A percentile compares a stretch with the other conserved stretches of the same genome.
Conservation (phyloP, 306 rosid genomes). For the Prunus campanulata region DNA sequence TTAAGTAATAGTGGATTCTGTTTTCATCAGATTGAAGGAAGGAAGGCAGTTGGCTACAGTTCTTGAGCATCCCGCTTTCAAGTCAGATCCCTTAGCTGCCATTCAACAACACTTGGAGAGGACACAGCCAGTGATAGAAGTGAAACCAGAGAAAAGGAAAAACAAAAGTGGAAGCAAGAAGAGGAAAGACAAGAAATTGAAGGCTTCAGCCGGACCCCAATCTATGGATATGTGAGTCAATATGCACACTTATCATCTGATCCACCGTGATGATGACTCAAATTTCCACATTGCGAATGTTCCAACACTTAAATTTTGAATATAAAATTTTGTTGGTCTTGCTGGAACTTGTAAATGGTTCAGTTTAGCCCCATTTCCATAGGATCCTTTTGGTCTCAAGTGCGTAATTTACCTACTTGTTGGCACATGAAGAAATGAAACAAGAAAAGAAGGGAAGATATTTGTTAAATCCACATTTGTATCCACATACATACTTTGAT, state of each 20-base stretch:
- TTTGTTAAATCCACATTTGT: too few relatives aligned
- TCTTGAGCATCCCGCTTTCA: conserved; percentile 56
- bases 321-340: neutral
- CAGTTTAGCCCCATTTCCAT: neutral
- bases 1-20: conserved; percentile 10
- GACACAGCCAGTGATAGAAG: conserved; percentile 57
- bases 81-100: conserved; percentile 56
- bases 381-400: neutral
- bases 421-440: too few relatives aligned
- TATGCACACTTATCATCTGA: neutral
- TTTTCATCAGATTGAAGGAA: conserved; percentile 65
- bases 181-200: conserved; percentile 49
- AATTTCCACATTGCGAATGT: neutral
- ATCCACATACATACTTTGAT: too few relatives aligned
- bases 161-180: conserved; percentile 66
- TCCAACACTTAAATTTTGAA: conserved; percentile 18
- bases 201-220: conserved; percentile 36
- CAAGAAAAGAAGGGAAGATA: too few relatives aligned
- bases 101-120: conserved; percentile 52
- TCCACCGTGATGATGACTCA: conserved; percentile 9
- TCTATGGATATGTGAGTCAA: conserved; percentile 40
- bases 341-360: neutral
- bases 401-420: neutral
- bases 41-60: conserved; percentile 43
- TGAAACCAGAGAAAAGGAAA: conserved; percentile 45